phyloP scores from a whole-genome alignment of 306 rosid species.

The Sindora glabra region DNA sequence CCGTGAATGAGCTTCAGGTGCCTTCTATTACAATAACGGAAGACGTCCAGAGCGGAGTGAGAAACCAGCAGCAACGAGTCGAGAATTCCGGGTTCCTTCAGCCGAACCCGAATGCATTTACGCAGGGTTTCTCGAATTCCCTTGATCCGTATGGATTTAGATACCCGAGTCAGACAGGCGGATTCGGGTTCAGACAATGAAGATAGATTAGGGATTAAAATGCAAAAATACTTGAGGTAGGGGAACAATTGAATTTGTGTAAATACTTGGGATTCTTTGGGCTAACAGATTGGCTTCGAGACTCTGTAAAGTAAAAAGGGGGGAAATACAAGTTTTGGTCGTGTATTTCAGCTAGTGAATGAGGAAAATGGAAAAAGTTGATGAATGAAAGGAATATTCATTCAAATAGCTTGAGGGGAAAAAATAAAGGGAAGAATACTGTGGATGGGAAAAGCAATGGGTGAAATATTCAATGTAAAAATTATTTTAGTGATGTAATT shows the following conservation, averaged over 20 bases:
- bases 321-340: conserved; percentile 17
- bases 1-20: conserved; percentile 30
- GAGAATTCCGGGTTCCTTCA: conserved; percentile 27
- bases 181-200: conserved; percentile 39
- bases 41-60: conserved; percentile 75
- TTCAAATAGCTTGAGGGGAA: too few relatives aligned
- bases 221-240: not conserved
- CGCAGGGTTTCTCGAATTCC: conserved; percentile 32
- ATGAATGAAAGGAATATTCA: conserved; percentile 1
- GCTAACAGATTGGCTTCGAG: conserved; percentile 18
- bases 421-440: too few relatives aligned
- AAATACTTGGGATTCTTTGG: conserved; percentile 51
- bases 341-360: conserved; percentile 23
- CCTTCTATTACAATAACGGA: conserved; percentile 57
- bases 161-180: conserved; percentile 19
- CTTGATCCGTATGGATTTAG: conserved; percentile 38
- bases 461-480: too few relatives aligned
- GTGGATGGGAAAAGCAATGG: too few relatives aligned
- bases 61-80: conserved; percentile 23
- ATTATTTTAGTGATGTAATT: too few relatives aligned
- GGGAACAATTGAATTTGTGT: conserved; percentile 24
- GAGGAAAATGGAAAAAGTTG: not conserved
- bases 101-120: conserved; percentile 24
- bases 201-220: too few relatives aligned
- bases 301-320: conserved; percentile 13